A percentile compares a stretch with the other conserved stretches of the same genome.
These are phyloP conservation scores for Azolla pinnata DNA, from an alignment of 75 land plant genomes.

Conservation along the genomic window DNA sequence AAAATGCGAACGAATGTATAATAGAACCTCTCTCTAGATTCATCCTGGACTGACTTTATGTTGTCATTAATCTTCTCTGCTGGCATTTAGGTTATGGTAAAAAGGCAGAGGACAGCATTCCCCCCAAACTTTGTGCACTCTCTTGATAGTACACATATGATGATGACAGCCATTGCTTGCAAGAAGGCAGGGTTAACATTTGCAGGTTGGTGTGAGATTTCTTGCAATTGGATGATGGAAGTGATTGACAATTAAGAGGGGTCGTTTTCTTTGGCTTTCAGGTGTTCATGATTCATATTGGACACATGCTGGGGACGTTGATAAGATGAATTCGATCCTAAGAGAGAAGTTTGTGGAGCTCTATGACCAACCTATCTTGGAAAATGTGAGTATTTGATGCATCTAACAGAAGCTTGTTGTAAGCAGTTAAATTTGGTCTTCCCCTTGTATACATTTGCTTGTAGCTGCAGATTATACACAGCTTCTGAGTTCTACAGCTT, in stretches of 20 bases:
- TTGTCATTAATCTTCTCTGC: too few species aligned
- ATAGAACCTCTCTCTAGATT: too few species aligned
- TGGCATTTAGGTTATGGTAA: constrained; percentile 65
- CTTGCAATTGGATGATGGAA: background rate
- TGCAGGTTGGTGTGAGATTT: constrained; percentile 77
- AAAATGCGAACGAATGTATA: too few species aligned
- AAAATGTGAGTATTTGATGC: constrained; percentile 60
- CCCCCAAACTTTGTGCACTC: constrained; percentile 97
- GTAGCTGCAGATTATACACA: too few species aligned
- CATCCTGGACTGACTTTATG: too few species aligned
- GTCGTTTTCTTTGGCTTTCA: too few species aligned
- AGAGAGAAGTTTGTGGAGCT: constrained; percentile 90
- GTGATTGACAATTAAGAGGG: too few species aligned
- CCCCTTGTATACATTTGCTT: too few species aligned
- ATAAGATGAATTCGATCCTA: constrained; percentile 66
- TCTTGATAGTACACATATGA: constrained; percentile 94
- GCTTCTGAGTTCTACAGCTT: too few species aligned
- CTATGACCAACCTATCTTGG: constrained; percentile 70
- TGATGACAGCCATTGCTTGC: constrained; percentile 98
- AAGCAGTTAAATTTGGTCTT: too few species aligned
- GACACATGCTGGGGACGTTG: constrained; percentile 96
- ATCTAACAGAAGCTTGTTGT: too few species aligned
- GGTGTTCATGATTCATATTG: constrained; percentile 97
- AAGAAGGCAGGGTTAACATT: constrained; percentile 67
- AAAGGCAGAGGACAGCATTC: constrained; percentile 78